Percentiles rank a stretch among this genome's conserved stretches.
phyloP scores from a whole-genome alignment of 2,329 filamentous ascomycete species.

The Pseudocercospora cruenta region DNA sequence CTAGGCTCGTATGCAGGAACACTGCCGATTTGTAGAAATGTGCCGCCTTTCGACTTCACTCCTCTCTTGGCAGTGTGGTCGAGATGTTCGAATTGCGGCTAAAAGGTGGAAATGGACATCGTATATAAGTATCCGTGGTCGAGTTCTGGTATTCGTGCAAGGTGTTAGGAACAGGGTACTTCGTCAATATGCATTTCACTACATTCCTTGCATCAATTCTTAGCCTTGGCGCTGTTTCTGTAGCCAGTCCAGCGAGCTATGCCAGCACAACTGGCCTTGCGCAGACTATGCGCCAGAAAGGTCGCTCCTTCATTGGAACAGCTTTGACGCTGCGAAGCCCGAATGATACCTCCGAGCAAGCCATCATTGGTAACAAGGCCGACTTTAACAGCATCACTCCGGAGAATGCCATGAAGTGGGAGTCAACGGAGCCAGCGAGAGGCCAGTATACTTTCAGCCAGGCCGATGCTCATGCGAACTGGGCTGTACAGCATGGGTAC shows the following conservation, averaged over 20 bases:
- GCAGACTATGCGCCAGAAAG: constrained; percentile 24
- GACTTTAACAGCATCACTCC: constrained; percentile 53
- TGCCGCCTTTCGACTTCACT: no score
- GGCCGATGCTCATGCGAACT: constrained; percentile 65
- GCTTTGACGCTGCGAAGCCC: constrained; percentile 40
- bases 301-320: constrained; percentile 42
- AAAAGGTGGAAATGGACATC: no score
- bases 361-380: constrained; percentile 30
- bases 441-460: constrained; percentile 59
- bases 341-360: constrained; percentile 27
- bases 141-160: no score
- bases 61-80: no score
- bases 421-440: constrained; percentile 54
- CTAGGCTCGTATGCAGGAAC: no score
- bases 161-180: no score
- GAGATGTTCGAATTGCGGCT: no score
- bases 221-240: neutral
- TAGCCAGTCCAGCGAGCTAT: neutral
- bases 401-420: constrained; percentile 73
- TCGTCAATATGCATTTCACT: neutral
- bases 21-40: no score
- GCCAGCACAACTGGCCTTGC: constrained; percentile 14
- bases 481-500: constrained; percentile 62
- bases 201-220: neutral
- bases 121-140: no score